These are phyloP conservation scores for Myxozyma neglecta DNA, from an alignment of 805 yeast genomes.

Conservation along the genomic window DNA sequence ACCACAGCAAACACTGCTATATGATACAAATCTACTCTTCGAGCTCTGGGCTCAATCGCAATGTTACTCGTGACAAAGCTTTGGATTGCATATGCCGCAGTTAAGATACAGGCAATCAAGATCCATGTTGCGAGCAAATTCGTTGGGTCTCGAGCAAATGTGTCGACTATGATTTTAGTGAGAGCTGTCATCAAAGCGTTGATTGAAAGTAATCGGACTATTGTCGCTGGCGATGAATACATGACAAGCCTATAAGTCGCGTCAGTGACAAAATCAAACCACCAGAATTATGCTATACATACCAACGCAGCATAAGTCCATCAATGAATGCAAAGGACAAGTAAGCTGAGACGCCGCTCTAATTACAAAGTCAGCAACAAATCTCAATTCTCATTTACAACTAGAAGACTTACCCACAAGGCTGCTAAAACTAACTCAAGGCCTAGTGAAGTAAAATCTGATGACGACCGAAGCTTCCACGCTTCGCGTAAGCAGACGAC, in stretches of 20 bases:
- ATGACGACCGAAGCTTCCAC: slow-evolving; percentile 34
- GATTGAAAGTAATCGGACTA: slow-evolving; percentile 80
- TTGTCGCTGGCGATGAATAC: slow-evolving; percentile 84
- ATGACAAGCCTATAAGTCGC: slow-evolving; percentile 61
- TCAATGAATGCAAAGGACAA: slow-evolving; percentile 81
- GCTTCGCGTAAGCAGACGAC: slow-evolving; percentile 42
- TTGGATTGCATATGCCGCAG: slow-evolving; percentile 78
- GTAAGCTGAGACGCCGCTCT: slow-evolving; percentile 84
- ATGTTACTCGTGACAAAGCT: slow-evolving; percentile 77
- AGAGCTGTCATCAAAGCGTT: slow-evolving; percentile 68
- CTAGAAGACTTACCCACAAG: slow-evolving; percentile 50
- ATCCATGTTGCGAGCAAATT: slow-evolving; percentile 90
- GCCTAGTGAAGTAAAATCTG: slow-evolving; percentile 41
- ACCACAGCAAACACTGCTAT: slow-evolving; percentile 95
- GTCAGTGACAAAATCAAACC: neutral
- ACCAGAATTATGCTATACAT: neutral
- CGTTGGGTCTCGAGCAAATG: slow-evolving; percentile 69
- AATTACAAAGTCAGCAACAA: neutral
- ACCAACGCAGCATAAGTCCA: slow-evolving; percentile 84
- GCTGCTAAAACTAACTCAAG: slow-evolving; percentile 81
- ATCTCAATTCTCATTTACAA: neutral
- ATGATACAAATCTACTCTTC: slow-evolving; percentile 71
- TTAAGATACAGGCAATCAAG: slow-evolving; percentile 72
- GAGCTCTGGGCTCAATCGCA: slow-evolving; percentile 46
- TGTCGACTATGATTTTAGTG: slow-evolving; percentile 64